Percentiles rank a stretch among this genome's conserved stretches.
These are phyloP conservation scores for Fraxinus sp. DNA, from an alignment of 305 asterid species.

Conservation along the genomic window DNA sequence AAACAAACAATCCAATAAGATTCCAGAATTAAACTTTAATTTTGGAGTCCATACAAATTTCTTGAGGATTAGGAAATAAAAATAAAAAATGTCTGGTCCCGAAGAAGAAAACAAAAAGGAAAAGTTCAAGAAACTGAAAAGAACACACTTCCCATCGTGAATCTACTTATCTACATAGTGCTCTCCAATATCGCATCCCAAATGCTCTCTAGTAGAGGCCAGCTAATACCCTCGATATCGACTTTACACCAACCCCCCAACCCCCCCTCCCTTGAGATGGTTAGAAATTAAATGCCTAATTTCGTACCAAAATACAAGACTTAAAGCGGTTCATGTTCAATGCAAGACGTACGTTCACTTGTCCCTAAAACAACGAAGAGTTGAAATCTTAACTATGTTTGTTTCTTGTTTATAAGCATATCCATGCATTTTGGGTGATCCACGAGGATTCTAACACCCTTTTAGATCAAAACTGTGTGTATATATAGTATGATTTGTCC, in stretches of 20 bases:
- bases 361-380: too few relatives aligned
- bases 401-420: too few relatives aligned
- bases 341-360: not conserved
- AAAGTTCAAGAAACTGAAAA: not conserved
- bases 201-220: slow-evolving; percentile 30
- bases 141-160: not conserved
- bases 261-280: not conserved
- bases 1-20: not conserved
- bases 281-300: not conserved
- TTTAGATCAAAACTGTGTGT: not conserved
- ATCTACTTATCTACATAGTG: not conserved
- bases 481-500: not conserved
- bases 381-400: not conserved
- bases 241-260: slow-evolving; percentile 35
- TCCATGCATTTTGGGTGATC: not conserved
- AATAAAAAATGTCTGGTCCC: not conserved
- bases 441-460: not conserved
- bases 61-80: not conserved
- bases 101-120: not conserved
- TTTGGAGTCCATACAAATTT: not conserved
- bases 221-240: slow-evolving; percentile 40
- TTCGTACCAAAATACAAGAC: not conserved
- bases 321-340: not conserved
- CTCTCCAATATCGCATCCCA: not conserved
- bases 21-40: not conserved